A percentile compares a stretch with the other conserved stretches of the same genome.
Evolutionary conservation across 2,329 filamentous ascomycete genomes (phyloP).

Genomic region (Sporothrix luriei): DNA sequence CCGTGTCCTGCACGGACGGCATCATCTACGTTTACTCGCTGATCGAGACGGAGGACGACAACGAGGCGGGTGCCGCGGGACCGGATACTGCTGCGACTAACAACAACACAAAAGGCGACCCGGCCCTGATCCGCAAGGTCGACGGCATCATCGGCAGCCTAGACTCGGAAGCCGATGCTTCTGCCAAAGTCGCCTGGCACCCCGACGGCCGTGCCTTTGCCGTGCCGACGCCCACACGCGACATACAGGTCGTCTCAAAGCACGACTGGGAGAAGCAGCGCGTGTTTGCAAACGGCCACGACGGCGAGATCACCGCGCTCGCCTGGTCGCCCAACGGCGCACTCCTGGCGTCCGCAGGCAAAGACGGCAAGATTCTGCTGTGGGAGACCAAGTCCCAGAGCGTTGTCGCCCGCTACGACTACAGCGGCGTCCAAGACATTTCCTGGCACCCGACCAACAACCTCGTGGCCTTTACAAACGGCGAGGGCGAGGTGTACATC

Average conservation of each 20-base stretch:
- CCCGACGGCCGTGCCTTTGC: slow-evolving; percentile 92
- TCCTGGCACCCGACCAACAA: slow-evolving; percentile 92
- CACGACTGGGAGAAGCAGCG: slow-evolving; percentile 88
- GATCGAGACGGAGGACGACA: slow-evolving; percentile 61
- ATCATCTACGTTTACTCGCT: slow-evolving; percentile 88
- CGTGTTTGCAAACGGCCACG: slow-evolving; percentile 76
- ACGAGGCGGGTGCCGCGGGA: slow-evolving; percentile 4
- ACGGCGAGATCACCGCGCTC: slow-evolving; percentile 79
- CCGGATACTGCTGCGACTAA: neutral
- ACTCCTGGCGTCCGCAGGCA: slow-evolving; percentile 71
- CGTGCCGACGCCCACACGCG: slow-evolving; percentile 75
- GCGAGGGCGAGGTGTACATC: slow-evolving; percentile 91
- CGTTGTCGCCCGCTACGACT: slow-evolving; percentile 75
- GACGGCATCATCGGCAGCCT: slow-evolving; percentile 81
- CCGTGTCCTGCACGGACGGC: slow-evolving; percentile 86
- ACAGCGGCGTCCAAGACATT: slow-evolving; percentile 80
- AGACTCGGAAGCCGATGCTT: slow-evolving; percentile 75
- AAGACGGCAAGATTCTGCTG: slow-evolving; percentile 70
- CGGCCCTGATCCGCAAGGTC: slow-evolving; percentile 78
- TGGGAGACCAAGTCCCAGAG: slow-evolving; percentile 92
- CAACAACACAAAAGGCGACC: slow-evolving; percentile 42
- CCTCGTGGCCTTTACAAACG: slow-evolving; percentile 85
- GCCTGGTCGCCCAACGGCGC: slow-evolving; percentile 96
- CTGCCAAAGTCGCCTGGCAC: slow-evolving; percentile 81
- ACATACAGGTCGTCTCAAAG: slow-evolving; percentile 85